These are phyloP conservation scores for Exophiala xenobiotica DNA, from an alignment of 2,329 filamentous ascomycete genomes.

Conservation along the genomic window DNA sequence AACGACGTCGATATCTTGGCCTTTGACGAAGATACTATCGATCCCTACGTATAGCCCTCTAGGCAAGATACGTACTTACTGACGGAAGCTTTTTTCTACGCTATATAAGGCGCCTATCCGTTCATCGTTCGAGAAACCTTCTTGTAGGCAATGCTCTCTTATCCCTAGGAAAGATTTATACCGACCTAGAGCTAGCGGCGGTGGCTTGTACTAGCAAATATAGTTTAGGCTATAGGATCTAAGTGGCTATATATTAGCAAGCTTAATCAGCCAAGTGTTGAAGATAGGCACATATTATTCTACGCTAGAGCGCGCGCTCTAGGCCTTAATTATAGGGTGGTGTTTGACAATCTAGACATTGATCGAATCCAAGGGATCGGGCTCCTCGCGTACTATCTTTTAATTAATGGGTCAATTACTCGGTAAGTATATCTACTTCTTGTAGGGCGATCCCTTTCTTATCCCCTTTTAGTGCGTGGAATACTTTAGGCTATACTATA, in stretches of 20 bases:
- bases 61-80: conserved; percentile 12
- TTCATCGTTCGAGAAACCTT: conserved; percentile 20
- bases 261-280: conserved; percentile 6
- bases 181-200: conserved; percentile 19
- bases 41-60: conserved; percentile 17
- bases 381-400: conserved; percentile 23
- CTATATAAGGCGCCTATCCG: conserved; percentile 21
- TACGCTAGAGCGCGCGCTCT: conserved; percentile 32
- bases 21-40: conserved; percentile 25
- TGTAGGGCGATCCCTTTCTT: not conserved
- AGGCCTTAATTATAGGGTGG: conserved; percentile 27
- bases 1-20: conserved; percentile 24
- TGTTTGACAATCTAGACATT: conserved; percentile 30
- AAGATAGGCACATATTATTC: conserved; percentile 31
- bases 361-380: conserved; percentile 30
- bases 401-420: conserved; percentile 30
- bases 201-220: conserved; percentile 24
- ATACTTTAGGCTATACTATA: conserved; percentile 27
- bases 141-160: conserved; percentile 10
- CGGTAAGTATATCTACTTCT: conserved; percentile 23
- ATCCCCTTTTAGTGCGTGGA: conserved; percentile 30
- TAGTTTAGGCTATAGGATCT: conserved; percentile 23
- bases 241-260: conserved; percentile 19
- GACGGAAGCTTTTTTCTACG: conserved; percentile 25
- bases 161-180: not conserved